Conservation (phyloP, 179 eudicot species). For the Silene coronaria region DNA sequence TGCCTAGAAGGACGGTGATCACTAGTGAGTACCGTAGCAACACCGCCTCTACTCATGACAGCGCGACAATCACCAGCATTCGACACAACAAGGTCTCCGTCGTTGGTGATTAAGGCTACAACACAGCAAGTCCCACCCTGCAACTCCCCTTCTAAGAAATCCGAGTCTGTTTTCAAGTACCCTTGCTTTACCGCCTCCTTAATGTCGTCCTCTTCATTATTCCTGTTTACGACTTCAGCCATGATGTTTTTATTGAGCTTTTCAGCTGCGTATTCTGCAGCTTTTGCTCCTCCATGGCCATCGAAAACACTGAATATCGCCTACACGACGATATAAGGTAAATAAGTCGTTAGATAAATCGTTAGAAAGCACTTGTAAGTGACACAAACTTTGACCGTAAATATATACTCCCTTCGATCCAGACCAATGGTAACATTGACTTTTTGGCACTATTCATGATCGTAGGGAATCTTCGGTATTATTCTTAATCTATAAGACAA, state of each 20-base stretch:
- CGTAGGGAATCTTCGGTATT: too few species aligned
- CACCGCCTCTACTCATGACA: constrained; percentile 65
- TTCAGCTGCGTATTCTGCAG: constrained; percentile 64
- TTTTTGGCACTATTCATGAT: too few species aligned
- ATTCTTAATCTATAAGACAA: too few species aligned
- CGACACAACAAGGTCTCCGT: constrained; percentile 67
- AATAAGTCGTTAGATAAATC: constrained; percentile 7
- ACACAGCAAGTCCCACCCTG: constrained; percentile 82
- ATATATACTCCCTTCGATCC: too few species aligned
- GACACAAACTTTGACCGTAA: too few species aligned
- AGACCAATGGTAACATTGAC: too few species aligned
- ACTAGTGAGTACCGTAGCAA: constrained; percentile 64
- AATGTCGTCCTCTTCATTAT: constrained; percentile 23
- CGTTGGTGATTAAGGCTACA: constrained; percentile 57
- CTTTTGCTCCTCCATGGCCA: constrained; percentile 87
- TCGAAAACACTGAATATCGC: constrained; percentile 92
- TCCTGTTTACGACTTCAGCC: constrained; percentile 34
- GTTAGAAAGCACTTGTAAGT: neutral
- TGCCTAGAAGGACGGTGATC: constrained; percentile 84
- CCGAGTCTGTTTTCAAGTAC: constrained; percentile 69
- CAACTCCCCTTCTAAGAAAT: constrained; percentile 46
- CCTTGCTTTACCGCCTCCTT: constrained; percentile 55
- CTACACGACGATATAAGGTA: constrained; percentile 32
- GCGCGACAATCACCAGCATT: constrained; percentile 97
- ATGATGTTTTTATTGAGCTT: constrained; percentile 63